These are phyloP conservation scores for Nidula microcarpa DNA, from an alignment of 768 basidiomycete species.

Conservation along the genomic window DNA sequence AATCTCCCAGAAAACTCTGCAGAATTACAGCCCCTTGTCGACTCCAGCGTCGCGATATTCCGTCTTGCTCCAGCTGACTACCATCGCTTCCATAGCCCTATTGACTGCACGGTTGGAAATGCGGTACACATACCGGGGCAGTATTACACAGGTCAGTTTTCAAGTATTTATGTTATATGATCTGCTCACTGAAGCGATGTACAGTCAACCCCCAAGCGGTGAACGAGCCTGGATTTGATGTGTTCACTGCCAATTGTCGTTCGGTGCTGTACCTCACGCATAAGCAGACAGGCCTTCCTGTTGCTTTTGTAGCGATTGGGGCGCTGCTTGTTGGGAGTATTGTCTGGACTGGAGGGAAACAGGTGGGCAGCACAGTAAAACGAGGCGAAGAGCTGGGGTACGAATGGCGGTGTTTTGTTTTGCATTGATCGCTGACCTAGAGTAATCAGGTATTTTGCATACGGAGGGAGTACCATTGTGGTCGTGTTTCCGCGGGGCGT, in stretches of 20 bases:
- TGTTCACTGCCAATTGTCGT: conserved; percentile 63
- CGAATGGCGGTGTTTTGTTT: conserved; percentile 1
- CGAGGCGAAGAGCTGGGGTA: conserved; percentile 65
- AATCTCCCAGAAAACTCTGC: conserved; percentile 39
- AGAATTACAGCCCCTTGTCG: conserved; percentile 33
- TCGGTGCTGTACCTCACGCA: conserved; percentile 54
- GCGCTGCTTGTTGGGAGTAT: conserved; percentile 82
- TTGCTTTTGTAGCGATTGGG: conserved; percentile 75
- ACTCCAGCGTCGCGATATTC: conserved; percentile 60
- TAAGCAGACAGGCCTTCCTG: conserved; percentile 33
- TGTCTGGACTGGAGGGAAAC: conserved; percentile 52
- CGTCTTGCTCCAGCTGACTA: conserved; percentile 80
- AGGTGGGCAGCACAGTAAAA: conserved; percentile 39
- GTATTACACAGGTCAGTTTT: conserved; percentile 52
- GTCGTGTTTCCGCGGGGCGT: conserved; percentile 53
- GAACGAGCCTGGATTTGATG: conserved; percentile 61
- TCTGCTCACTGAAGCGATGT: not conserved
- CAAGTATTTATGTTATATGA: too few relatives aligned
- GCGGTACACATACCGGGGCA: conserved; percentile 46
- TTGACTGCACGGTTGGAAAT: conserved; percentile 51
- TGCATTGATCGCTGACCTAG: not conserved
- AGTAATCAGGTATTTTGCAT: conserved; percentile 55
- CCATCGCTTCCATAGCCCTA: conserved; percentile 75
- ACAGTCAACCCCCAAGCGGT: conserved; percentile 77
- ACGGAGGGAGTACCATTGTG: conserved; percentile 76